Conservation (phyloP, 106 monocot genomes). For the Phalaenopsis equestris region DNA sequence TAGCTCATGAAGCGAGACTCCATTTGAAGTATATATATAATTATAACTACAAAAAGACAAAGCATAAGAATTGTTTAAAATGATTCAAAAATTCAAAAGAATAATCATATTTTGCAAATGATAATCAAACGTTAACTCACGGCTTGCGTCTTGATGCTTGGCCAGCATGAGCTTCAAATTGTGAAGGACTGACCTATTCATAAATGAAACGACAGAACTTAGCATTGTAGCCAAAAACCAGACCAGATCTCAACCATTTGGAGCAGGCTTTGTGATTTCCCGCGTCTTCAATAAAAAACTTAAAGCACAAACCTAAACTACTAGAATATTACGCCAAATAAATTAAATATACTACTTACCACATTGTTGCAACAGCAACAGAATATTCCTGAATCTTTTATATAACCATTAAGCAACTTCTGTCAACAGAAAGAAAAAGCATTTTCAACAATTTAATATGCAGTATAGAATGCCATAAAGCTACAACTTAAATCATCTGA, state of each 20-base stretch:
- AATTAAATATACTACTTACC: constrained; percentile 29
- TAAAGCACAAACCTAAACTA: not conserved
- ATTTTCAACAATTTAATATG: not conserved
- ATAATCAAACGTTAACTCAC: constrained; percentile 31
- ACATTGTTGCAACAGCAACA: constrained; percentile 78
- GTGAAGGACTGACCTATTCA: constrained; percentile 84
- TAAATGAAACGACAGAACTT: constrained; percentile 8
- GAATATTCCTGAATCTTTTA: constrained; percentile 83
- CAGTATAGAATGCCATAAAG: not conserved
- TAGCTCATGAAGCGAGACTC: constrained; percentile 93
- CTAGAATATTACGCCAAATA: not conserved
- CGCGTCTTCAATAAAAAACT: not conserved
- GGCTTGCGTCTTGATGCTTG: constrained; percentile 77
- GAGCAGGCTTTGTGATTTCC: not conserved
- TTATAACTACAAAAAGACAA: constrained; percentile 50
- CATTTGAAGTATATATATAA: constrained; percentile 95
- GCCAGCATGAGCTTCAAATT: constrained; percentile 99
- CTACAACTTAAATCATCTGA: constrained; percentile 7
- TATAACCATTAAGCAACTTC: constrained; percentile 86
- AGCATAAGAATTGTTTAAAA: not conserved
- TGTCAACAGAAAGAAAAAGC: constrained; percentile 20
- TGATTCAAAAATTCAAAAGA: not conserved
- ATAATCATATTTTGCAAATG: not conserved
- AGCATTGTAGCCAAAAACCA: not conserved
- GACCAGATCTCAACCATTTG: not conserved